phyloP scores from a whole-genome alignment of 495 filamentous ascomycete genomes.

The Tuber umbilicatum region DNA sequence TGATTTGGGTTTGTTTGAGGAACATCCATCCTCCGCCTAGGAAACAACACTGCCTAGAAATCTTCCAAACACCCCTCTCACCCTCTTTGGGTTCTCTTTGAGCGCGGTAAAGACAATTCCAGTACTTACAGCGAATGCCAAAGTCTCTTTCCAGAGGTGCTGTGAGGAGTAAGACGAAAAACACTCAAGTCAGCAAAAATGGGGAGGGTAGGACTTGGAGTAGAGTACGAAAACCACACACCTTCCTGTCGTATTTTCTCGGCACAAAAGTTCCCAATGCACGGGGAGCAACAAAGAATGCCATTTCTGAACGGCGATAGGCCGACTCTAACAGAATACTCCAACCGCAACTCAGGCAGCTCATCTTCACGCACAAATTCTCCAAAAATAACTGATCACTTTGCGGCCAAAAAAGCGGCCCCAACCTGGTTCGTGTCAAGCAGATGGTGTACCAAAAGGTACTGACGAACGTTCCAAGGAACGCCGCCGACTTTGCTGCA shows the following conservation, averaged over 20 bases:
- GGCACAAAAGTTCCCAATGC: slow-evolving; percentile 73
- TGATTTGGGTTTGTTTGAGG: not conserved
- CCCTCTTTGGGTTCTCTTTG: slow-evolving; percentile 56
- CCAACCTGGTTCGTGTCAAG: slow-evolving; percentile 70
- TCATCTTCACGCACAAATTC: slow-evolving; percentile 66
- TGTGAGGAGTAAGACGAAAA: slow-evolving; percentile 43
- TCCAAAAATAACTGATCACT: slow-evolving; percentile 48
- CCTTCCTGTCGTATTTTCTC: slow-evolving; percentile 60
- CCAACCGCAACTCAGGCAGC: slow-evolving; percentile 78
- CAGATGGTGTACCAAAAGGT: slow-evolving; percentile 88
- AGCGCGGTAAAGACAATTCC: slow-evolving; percentile 70
- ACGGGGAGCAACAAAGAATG: slow-evolving; percentile 77
- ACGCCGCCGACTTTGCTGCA: slow-evolving; percentile 67
- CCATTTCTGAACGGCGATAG: slow-evolving; percentile 66
- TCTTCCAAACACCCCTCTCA: slow-evolving; percentile 69
- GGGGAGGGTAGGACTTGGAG: not conserved
- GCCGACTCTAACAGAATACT: slow-evolving; percentile 70
- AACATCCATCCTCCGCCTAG: slow-evolving; percentile 25
- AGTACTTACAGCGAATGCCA: slow-evolving; percentile 65
- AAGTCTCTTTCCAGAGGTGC: slow-evolving; percentile 68
- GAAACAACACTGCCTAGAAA: slow-evolving; percentile 54
- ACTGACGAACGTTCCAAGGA: slow-evolving; percentile 72
- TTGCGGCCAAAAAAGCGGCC: slow-evolving; percentile 57
- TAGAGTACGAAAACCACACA: slow-evolving; percentile 38
- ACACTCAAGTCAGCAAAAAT: slow-evolving; percentile 12